Percentiles rank a stretch among this genome's conserved stretches.
phyloP scores from a whole-genome alignment of 2,329 filamentous ascomycete genomes.

The Leptosphaerulina australis region DNA sequence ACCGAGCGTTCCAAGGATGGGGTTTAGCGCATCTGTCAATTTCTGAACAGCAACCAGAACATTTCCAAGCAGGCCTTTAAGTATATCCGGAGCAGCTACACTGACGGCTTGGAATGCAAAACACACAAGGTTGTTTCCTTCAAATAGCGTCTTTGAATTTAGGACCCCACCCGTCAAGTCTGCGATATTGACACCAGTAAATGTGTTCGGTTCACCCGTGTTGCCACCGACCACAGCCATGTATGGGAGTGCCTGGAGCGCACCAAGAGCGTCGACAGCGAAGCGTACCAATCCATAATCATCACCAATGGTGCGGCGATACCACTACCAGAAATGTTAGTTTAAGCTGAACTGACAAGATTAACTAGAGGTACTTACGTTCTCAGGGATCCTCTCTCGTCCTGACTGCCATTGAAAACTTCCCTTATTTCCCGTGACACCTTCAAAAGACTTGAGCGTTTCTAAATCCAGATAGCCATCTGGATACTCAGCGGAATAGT shows the following conservation, averaged over 20 bases:
- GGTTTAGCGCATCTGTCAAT: constrained; percentile 41
- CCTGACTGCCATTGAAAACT: constrained; percentile 43
- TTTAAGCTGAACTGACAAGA: neutral
- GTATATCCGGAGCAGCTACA: constrained; percentile 52
- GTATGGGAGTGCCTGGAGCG: constrained; percentile 30
- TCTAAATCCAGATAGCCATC: constrained; percentile 46
- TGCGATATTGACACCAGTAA: constrained; percentile 43
- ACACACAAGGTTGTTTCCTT: constrained; percentile 58
- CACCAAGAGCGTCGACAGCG: constrained; percentile 14
- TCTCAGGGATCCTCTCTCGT: constrained; percentile 52
- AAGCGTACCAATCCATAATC: constrained; percentile 6
- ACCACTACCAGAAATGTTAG: constrained; percentile 33
- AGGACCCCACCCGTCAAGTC: constrained; percentile 52
- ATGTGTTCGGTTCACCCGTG: constrained; percentile 42
- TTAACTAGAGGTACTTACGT: constrained; percentile 20
- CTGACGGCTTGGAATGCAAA: constrained; percentile 52
- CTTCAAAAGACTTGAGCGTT: constrained; percentile 50
- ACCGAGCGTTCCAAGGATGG: constrained; percentile 7
- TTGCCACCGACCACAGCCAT: constrained; percentile 47
- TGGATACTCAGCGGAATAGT: constrained; percentile 49
- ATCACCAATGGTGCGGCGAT: constrained; percentile 21
- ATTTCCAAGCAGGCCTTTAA: constrained; percentile 25
- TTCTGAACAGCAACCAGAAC: constrained; percentile 37
- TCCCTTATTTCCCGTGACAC: constrained; percentile 43
- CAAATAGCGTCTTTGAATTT: constrained; percentile 50